phyloP scores from a whole-genome alignment of 805 yeast species.

The Pichia manshurica region DNA sequence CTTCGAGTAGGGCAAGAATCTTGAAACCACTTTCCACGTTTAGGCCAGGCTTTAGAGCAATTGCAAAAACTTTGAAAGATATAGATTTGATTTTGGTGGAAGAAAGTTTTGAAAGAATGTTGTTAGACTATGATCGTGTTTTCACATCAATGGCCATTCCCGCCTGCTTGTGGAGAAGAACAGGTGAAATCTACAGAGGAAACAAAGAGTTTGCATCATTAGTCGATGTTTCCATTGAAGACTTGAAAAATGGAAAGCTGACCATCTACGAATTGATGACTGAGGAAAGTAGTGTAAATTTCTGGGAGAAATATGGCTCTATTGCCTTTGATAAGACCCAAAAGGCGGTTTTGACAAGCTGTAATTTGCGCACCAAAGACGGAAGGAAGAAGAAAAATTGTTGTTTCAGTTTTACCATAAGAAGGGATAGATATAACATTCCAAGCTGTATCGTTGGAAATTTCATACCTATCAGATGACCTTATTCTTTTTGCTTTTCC shows the following conservation, averaged over 20 bases:
- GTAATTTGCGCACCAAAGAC: constrained; percentile 77
- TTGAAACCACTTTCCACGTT: constrained; percentile 78
- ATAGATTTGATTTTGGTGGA: constrained; percentile 89
- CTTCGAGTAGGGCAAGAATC: constrained; percentile 75
- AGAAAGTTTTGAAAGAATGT: constrained; percentile 89
- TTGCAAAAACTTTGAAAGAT: constrained; percentile 84
- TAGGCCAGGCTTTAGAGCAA: constrained; percentile 89
- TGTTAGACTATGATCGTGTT: constrained; percentile 87
- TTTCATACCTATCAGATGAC: constrained; percentile 68
- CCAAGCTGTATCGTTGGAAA: constrained; percentile 96
- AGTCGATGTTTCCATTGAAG: constrained; percentile 86
- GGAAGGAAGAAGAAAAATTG: constrained; percentile 78
- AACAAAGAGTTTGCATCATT: constrained; percentile 93
- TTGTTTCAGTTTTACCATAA: constrained; percentile 88
- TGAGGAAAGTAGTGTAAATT: constrained; percentile 92
- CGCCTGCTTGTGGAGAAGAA: constrained; percentile 94
- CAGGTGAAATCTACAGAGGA: constrained; percentile 93
- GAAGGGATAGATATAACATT: constrained; percentile 88
- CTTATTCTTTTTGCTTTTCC: not conserved
- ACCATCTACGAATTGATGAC: constrained; percentile 93
- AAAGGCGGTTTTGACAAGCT: constrained; percentile 89
- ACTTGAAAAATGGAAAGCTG: constrained; percentile 82
- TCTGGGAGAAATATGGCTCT: constrained; percentile 96
- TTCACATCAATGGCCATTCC: constrained; percentile 98
- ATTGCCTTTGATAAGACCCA: constrained; percentile 95